Evolutionary conservation across 352 stramenopile species (phyloP).

Genomic region (Pythium volutum): DNA sequence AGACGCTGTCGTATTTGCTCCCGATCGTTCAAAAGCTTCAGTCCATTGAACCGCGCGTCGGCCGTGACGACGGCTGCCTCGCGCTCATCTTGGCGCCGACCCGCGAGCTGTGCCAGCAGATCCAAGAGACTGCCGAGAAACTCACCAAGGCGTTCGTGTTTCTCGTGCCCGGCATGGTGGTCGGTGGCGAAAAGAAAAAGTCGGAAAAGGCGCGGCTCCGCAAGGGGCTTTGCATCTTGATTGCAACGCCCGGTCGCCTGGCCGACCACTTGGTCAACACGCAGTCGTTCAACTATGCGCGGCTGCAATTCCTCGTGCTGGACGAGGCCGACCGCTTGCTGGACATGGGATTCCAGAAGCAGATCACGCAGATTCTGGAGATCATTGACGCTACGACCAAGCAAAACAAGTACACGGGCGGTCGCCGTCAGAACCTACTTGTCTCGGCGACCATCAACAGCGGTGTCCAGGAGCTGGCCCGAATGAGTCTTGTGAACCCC

Average conservation of each 20-base stretch:
- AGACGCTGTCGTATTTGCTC: constrained; percentile 96
- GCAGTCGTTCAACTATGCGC: constrained; percentile 85
- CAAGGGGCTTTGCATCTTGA: constrained; percentile 95
- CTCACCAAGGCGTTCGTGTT: constrained; percentile 93
- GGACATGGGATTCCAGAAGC: constrained; percentile 99
- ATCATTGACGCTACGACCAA: constrained; percentile 88
- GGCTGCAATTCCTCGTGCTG: constrained; percentile 94
- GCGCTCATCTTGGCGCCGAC: constrained; percentile 94
- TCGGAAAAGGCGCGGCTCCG: constrained; percentile 83
- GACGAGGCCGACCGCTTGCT: constrained; percentile 99
- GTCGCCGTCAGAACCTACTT: constrained; percentile 70
- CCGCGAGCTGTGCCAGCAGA: constrained; percentile 94
- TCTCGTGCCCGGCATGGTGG: constrained; percentile 85
- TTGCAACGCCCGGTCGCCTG: constrained; percentile 97
- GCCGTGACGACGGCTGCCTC: constrained; percentile 82
- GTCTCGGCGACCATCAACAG: constrained; percentile 89
- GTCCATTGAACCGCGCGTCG: constrained; percentile 58
- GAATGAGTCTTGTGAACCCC: constrained; percentile 77
- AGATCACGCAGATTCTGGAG: constrained; percentile 97
- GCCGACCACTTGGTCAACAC: constrained; percentile 96
- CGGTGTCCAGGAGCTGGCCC: constrained; percentile 76
- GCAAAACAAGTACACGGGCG: constrained; percentile 30
- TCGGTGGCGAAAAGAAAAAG: constrained; percentile 93
- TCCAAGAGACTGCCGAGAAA: constrained; percentile 93
- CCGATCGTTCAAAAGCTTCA: constrained; percentile 92